phyloP scores from a whole-genome alignment of 495 filamentous ascomycete genomes.

The Pyrenula massariospora region DNA sequence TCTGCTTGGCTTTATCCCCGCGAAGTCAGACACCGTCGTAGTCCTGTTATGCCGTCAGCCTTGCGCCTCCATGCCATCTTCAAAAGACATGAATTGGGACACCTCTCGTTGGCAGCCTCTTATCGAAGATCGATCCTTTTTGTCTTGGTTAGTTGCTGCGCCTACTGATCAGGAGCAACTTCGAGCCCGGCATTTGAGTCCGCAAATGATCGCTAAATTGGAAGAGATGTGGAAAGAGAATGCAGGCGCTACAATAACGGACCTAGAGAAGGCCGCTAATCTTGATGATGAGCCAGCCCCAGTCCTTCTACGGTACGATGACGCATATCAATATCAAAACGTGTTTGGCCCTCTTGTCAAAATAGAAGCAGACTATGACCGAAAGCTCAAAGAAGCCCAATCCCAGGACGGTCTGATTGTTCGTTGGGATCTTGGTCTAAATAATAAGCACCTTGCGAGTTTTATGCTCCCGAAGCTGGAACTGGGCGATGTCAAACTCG shows the following conservation, averaged over 20 bases:
- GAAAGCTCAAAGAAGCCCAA: slow-evolving; percentile 96
- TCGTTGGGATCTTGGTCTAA: slow-evolving; percentile 90
- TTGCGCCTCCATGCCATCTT: slow-evolving; percentile 84
- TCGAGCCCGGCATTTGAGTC: slow-evolving; percentile 83
- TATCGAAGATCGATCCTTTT: slow-evolving; percentile 92
- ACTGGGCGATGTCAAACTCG: slow-evolving; percentile 93
- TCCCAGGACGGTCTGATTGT: slow-evolving; percentile 90
- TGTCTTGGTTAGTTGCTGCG: slow-evolving; percentile 83
- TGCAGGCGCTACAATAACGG: slow-evolving; percentile 73
- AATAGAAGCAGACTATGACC: slow-evolving; percentile 99
- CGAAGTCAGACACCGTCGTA: slow-evolving; percentile 96
- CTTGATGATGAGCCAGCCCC: slow-evolving; percentile 93
- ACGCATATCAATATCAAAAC: slow-evolving; percentile 98
- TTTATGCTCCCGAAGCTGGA: slow-evolving; percentile 96
- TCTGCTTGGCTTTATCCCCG: slow-evolving; percentile 98
- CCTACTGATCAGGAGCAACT: slow-evolving; percentile 94
- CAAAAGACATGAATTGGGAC: slow-evolving; percentile 99
- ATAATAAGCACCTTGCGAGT: slow-evolving; percentile 95
- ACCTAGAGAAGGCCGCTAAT: slow-evolving; percentile 85
- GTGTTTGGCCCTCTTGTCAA: slow-evolving; percentile 97
- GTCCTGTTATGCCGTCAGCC: slow-evolving; percentile 94
- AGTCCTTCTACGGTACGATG: slow-evolving; percentile 89
- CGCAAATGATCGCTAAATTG: slow-evolving; percentile 90
- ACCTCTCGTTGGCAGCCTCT: slow-evolving; percentile 95
- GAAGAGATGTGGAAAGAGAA: slow-evolving; percentile 99